phyloP scores from a whole-genome alignment of 2,329 filamentous ascomycete species.

The Fusarium clavum region DNA sequence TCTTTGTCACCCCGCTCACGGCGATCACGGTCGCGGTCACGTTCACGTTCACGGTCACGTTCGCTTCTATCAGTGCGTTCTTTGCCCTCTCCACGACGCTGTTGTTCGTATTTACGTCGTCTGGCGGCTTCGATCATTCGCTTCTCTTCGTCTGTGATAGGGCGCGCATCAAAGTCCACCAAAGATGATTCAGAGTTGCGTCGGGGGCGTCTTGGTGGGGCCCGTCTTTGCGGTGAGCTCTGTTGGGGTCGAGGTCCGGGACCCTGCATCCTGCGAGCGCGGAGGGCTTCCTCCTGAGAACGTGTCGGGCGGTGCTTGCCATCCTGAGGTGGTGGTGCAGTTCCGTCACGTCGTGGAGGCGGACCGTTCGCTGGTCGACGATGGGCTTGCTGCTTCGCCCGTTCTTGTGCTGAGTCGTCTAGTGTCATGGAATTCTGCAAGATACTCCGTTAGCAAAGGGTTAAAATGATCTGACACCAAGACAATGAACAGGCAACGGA shows the following conservation, averaged over 20 bases:
- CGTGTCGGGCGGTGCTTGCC: conserved; percentile 68
- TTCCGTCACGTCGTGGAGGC: conserved; percentile 53
- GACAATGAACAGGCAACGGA: background rate
- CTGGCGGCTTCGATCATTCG: conserved; percentile 53
- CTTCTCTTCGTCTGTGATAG: conserved; percentile 66
- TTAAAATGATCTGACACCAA: background rate
- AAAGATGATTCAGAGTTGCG: conserved; percentile 86
- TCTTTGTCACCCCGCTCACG: conserved; percentile 57
- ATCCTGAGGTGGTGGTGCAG: conserved; percentile 57
- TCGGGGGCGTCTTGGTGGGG: conserved; percentile 61
- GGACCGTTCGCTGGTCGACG: conserved; percentile 52
- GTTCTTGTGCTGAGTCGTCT: conserved; percentile 61
- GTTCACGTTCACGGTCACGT: conserved; percentile 53
- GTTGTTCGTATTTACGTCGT: conserved; percentile 46
- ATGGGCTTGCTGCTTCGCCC: conserved; percentile 53
- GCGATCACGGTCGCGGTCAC: background rate
- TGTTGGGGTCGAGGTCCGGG: conserved; percentile 51
- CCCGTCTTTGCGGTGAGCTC: conserved; percentile 50
- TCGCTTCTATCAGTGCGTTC: conserved; percentile 39
- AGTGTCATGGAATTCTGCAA: conserved; percentile 75
- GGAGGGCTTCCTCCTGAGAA: conserved; percentile 74
- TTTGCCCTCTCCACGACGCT: conserved; percentile 42
- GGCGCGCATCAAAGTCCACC: conserved; percentile 67
- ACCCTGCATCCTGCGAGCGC: conserved; percentile 57
- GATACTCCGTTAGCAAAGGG: conserved; percentile 11